Percentiles rank a stretch among this genome's conserved stretches.
These are phyloP conservation scores for Pleurotus tuoliensis DNA, from an alignment of 768 basidiomycete genomes.

Conservation along the genomic window DNA sequence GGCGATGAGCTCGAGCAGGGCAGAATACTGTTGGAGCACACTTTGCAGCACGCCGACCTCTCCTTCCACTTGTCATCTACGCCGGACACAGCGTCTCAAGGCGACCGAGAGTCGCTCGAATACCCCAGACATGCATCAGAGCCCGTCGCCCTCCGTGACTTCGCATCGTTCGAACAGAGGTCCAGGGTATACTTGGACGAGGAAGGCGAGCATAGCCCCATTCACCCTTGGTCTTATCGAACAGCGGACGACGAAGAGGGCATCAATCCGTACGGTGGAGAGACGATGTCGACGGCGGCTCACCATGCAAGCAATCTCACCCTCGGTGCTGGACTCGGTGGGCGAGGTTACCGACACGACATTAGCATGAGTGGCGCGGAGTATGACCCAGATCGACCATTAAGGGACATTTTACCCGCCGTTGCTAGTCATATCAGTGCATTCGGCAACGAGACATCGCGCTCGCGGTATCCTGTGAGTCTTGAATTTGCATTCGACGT, in stretches of 20 bases:
- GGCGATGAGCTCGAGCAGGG: conserved; percentile 74
- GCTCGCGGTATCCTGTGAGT: conserved; percentile 47
- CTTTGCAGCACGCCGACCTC: conserved; percentile 68
- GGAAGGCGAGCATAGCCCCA: conserved; percentile 35
- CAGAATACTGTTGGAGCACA: conserved; percentile 76
- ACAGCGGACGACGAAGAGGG: conserved; percentile 63
- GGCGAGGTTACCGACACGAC: conserved; percentile 47
- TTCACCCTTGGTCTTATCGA: conserved; percentile 56
- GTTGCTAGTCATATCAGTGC: conserved; percentile 53
- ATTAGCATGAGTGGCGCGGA: conserved; percentile 69
- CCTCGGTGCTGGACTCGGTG: conserved; percentile 75
- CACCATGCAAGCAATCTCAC: conserved; percentile 91
- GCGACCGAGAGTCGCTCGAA: conserved; percentile 54
- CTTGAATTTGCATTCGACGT: conserved; percentile 2
- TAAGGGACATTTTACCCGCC: conserved; percentile 68
- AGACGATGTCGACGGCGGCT: conserved; percentile 76
- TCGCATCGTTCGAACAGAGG: conserved; percentile 56
- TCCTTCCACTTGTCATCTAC: conserved; percentile 66
- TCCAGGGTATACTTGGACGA: conserved; percentile 55
- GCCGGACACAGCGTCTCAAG: conserved; percentile 29
- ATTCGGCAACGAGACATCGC: conserved; percentile 50
- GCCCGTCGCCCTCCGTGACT: conserved; percentile 52
- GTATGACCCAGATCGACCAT: conserved; percentile 80
- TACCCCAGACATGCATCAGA: conserved; percentile 67
- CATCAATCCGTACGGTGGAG: conserved; percentile 60